Conservation (phyloP, 176 grass and related monocot species). For the Oryza coarctata region DNA sequence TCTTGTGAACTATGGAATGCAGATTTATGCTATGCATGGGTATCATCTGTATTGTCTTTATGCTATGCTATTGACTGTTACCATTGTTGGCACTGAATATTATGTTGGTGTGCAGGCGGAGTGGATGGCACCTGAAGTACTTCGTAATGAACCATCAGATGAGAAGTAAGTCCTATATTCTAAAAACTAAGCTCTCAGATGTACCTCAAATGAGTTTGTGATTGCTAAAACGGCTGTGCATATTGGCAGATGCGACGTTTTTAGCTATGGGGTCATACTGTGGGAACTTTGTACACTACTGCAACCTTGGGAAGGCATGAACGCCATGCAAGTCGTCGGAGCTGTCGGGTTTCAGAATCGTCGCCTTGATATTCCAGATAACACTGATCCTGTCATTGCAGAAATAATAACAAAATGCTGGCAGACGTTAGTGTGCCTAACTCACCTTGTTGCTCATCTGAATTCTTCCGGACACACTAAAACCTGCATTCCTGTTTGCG, state of each 20-base stretch:
- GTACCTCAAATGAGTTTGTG: constrained; percentile 5
- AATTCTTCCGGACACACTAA: not conserved
- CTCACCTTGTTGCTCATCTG: constrained; percentile 20
- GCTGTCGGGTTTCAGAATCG: constrained; percentile 97
- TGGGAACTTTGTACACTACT: constrained; percentile 95
- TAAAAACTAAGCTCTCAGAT: constrained; percentile 15
- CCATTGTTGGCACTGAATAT: constrained; percentile 16
- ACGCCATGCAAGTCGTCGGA: constrained; percentile 97
- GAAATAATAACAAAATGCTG: constrained; percentile 80
- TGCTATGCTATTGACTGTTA: constrained; percentile 30
- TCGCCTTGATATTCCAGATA: constrained; percentile 86
- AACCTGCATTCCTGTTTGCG: not conserved
- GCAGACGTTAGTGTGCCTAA: constrained; percentile 82
- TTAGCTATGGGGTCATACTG: constrained; percentile 94
- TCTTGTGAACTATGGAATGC: not conserved
- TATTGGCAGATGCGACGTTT: constrained; percentile 85
- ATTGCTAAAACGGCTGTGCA: constrained; percentile 26
- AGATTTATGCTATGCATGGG: not conserved
- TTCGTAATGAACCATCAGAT: constrained; percentile 90
- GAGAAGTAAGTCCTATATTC: constrained; percentile 73
- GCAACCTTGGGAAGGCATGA: constrained; percentile 99
- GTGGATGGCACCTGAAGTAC: constrained; percentile 99
- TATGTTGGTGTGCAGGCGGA: constrained; percentile 70
- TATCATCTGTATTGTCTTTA: constrained; percentile 19
- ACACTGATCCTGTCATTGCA: constrained; percentile 69